Base-by-base conservation (phyloP, 2,329 filamentous ascomycete genomes). In the Neurospora sp. region DNA sequence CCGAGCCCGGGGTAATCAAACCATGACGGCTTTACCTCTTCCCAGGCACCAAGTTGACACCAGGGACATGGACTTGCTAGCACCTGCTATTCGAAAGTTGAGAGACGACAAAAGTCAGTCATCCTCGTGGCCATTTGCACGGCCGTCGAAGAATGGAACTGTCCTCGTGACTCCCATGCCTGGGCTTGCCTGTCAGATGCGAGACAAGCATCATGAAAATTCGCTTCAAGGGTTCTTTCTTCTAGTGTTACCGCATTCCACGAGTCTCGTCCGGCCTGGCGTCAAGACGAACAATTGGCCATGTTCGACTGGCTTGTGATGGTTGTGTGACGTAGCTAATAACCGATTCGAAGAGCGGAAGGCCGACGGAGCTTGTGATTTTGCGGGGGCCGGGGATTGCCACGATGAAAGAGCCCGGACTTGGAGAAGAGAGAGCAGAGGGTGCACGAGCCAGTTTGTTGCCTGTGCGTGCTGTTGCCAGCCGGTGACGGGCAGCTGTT, bases 281-380 rank as follows among this genome's bases (percentile, higher is more conserved):
- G 33, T 28, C 8, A 23, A 42, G 67, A 70, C 46, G 17, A 40
- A 43, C 11, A 66, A 68, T 23, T 19, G 38, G 28, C 58, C 28
- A 39, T n/a, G 38, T 40, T 40, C 52, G 39, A 36, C 40, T 72
- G 72, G 75, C 73, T 77, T 78, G 75, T 78, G 77, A 78, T 78
- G 74, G 52, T 66, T 69, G 73, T 74, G 77, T 79, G 78, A 79
- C 77, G 78, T 78, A 76, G 73, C 70, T 70, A 69, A 71, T 84
- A 83, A 78, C 84, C 84, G 84, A 85, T 78, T 72, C 77, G 75
- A 77, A 83, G 81, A 62, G 52, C 52, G 52, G 23, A 62, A 62
- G 52, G 28, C 52, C 52, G 52, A 62, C 83, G 83, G 84, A 86
- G 84, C 84, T 86, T 86, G 84, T 86, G 84, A 86, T 83, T 82